Base-by-base conservation (phyloP, 805 yeast genomes). In the Ogataea chonburiensis region DNA sequence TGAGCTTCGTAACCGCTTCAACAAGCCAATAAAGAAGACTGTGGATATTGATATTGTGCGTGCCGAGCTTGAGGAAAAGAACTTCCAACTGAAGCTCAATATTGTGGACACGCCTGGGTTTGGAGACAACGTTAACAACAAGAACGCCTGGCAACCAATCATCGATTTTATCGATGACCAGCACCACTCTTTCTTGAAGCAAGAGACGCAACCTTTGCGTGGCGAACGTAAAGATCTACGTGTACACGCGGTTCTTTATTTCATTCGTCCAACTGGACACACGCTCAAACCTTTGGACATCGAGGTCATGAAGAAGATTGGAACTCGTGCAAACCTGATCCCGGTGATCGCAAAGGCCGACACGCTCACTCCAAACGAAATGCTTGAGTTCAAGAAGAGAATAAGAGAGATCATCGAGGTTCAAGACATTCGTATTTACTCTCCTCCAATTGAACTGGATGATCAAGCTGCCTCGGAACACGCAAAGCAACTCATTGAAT, bases 21-120 rank as follows among this genome's bases (percentile, higher is more conserved):
- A 71, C 54, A 73, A 74, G 53, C 80, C 79, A 34, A 66, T 76
- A 42, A 79, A 71, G 51, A 73, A 79, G 51, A 85, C 94, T 2
- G 86, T 84, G 17, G 89, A 81, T 47, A 79, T 86, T 45, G 89
- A 83, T 47, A 77, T 87, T 37, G 74, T 75, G 31, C 75, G 91
- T 52, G 91, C 93, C n/a, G 73, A 76, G 40, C 71, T 86, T 48
- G 93, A 81, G 58, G 97, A 89, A 58, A 81, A 85, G 61, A 86
- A 83, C 57, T 85, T 89, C 63, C 73, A 71, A 47, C 73, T 86
- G 49, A 73, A 82, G 45, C 74, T 89, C 46, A 87, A 87, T 49
- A 72, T 89, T 39, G 79, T 89, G 52, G 96, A 88, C 62, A 86
- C 96, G 2, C 96, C 96, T 7, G 96, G 96, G 1, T 86, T 87